Conservation (phyloP, 164 flowering plant genomes). For the Paratinospora sagittata region DNA sequence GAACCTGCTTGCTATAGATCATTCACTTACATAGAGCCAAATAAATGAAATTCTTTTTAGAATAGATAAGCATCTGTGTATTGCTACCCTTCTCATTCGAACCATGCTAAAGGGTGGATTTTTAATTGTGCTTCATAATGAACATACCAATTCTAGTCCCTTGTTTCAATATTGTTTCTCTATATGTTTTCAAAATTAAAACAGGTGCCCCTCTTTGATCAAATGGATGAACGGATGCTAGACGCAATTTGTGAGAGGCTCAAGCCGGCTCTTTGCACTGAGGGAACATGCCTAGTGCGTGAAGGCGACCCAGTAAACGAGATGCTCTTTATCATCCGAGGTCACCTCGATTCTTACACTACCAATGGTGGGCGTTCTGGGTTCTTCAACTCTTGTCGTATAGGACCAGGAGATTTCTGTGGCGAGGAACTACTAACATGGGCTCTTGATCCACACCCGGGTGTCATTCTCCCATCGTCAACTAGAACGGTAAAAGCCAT, state of each 20-base stretch:
- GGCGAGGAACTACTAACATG: constrained; percentile 94
- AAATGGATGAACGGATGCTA: constrained; percentile 87
- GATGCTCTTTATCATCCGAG: constrained; percentile 88
- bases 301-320: constrained; percentile 94
- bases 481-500: constrained; percentile 79
- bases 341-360: constrained; percentile 83
- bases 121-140: not conserved
- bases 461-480: constrained; percentile 63
- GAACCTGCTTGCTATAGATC: too few relatives aligned
- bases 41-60: too few relatives aligned
- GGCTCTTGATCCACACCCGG: constrained; percentile 82
- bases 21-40: too few relatives aligned
- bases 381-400: constrained; percentile 76
- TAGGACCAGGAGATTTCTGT: constrained; percentile 89
- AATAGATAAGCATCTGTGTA: too few relatives aligned
- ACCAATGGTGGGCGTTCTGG: constrained; percentile 92
- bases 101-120: too few relatives aligned
- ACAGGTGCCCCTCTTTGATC: constrained; percentile 88
- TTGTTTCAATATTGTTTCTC: not conserved
- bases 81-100: too few relatives aligned
- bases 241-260: constrained; percentile 95
- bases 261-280: constrained; percentile 69
- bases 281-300: constrained; percentile 67
- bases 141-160: not conserved
- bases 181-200: not conserved